A percentile compares a stretch with the other conserved stretches of the same genome.
These are phyloP conservation scores for Misopates orontium DNA, from an alignment of 257 asterid species.

Conservation along the genomic window DNA sequence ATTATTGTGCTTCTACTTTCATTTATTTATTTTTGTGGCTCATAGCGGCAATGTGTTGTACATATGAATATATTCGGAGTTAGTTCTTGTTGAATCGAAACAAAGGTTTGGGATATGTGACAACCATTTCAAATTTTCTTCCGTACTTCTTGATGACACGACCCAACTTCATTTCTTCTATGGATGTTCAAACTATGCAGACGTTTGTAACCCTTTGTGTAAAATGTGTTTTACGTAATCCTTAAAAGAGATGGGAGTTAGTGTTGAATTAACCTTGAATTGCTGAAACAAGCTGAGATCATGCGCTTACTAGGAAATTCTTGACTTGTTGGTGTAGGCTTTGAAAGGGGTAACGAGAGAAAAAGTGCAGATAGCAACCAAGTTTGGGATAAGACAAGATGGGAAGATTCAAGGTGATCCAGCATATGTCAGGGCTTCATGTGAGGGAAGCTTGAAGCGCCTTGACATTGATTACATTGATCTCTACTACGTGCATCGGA, in stretches of 20 bases:
- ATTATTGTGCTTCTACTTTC: too few relatives aligned
- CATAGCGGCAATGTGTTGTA: too few relatives aligned
- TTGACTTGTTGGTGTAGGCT: constrained; percentile 24
- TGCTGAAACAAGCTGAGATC: background rate
- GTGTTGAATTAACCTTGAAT: background rate
- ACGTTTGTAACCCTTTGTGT: too few relatives aligned
- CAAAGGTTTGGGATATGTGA: too few relatives aligned
- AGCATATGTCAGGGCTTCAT: constrained; percentile 31
- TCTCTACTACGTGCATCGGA: constrained; percentile 39
- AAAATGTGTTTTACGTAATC: too few relatives aligned
- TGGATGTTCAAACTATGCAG: too few relatives aligned
- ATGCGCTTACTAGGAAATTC: background rate
- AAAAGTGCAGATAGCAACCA: constrained; percentile 39
- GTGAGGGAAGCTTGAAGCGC: constrained; percentile 39
- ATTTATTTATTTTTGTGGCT: too few relatives aligned
- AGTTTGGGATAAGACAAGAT: constrained; percentile 27
- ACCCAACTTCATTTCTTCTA: background rate
- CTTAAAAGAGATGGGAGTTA: background rate
- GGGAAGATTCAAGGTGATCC: constrained; percentile 34
- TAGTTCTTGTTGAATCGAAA: too few relatives aligned
- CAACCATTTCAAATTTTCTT: too few relatives aligned
- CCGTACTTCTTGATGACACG: background rate
- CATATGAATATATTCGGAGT: too few relatives aligned
- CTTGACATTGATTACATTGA: constrained; percentile 35
- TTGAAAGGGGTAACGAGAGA: constrained; percentile 32